Evolutionary conservation across 371 early-diverging fungal species (phyloP).

Genomic region (Blastocladiella emersonii): DNA sequence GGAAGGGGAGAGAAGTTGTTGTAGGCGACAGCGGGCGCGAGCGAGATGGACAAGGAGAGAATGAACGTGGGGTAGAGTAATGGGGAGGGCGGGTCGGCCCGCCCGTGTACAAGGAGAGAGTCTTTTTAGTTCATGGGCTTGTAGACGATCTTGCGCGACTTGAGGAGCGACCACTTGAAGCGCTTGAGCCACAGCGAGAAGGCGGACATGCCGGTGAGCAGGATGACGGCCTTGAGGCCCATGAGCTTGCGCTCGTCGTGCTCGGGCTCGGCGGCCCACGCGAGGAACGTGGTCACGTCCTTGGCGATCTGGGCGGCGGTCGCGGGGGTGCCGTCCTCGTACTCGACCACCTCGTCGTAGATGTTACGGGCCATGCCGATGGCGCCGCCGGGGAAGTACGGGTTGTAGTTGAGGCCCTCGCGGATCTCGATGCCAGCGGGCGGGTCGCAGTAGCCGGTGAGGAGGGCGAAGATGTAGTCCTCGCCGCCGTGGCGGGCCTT

Average conservation of each 20-base stretch:
- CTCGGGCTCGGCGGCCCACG: conserved; percentile 94
- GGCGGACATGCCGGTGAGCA: conserved; percentile 31
- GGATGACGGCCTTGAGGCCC: conserved; percentile 77
- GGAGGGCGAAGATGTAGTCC: conserved; percentile 89
- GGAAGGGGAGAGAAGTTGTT: too few species aligned
- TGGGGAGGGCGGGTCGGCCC: too few species aligned
- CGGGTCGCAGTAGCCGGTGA: conserved; percentile 89
- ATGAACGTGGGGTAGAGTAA: too few species aligned
- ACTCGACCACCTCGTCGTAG: conserved; percentile 90
- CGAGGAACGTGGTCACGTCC: conserved; percentile 86
- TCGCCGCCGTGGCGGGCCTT: conserved; percentile 78
- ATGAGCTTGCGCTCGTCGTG: conserved; percentile 92
- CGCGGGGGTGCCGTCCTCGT: conserved; percentile 94
- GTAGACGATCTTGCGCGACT: conserved; percentile 12
- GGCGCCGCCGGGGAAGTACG: conserved; percentile 97
- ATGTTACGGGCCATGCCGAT: conserved; percentile 93
- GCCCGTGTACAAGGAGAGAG: too few species aligned
- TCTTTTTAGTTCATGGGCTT: too few species aligned
- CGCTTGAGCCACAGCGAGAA: conserved; percentile 34
- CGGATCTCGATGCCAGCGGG: conserved; percentile 90
- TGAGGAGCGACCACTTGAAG: conserved; percentile 37
- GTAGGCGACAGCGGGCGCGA: too few species aligned
- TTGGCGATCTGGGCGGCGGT: conserved; percentile 94
- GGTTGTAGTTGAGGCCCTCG: conserved; percentile 95
- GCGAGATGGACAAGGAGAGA: too few species aligned